phyloP scores from a whole-genome alignment of 73 alveolate genomes.

The Symbiodinium natans region DNA sequence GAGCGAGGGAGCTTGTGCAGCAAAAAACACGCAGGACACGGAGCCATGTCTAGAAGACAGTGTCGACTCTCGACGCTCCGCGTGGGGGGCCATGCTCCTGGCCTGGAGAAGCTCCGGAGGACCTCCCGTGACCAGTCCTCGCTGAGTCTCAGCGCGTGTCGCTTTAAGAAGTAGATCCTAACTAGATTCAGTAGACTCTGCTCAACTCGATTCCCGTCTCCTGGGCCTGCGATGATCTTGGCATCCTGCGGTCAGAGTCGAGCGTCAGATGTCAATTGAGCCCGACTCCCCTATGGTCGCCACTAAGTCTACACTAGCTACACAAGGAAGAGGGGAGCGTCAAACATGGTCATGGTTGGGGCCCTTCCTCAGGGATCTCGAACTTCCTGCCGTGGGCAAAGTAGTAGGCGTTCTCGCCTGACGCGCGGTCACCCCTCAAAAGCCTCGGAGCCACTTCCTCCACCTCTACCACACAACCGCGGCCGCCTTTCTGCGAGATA shows the following conservation, averaged over 20 bases:
- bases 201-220: neutral
- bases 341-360: neutral
- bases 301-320: no score
- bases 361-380: slow-evolving; percentile 46
- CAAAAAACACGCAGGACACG: no score
- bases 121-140: slow-evolving; percentile 75
- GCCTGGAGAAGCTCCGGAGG: slow-evolving; percentile 73
- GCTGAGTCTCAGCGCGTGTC: no score
- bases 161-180: no score
- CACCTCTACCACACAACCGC: neutral
- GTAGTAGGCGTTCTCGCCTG: slow-evolving; percentile 80
- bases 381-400: slow-evolving; percentile 67
- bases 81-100: neutral
- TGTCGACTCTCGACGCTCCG: neutral
- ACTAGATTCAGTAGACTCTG: neutral
- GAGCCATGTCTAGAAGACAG: neutral
- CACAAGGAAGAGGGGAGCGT: no score
- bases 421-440: neutral
- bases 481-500: slow-evolving; percentile 40
- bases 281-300: no score
- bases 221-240: slow-evolving; percentile 71
- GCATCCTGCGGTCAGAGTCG: no score
- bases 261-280: no score
- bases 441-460: neutral
- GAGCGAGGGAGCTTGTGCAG: no score